phyloP scores from a whole-genome alignment of 306 rosid species.

The Sesbania bispinosa region DNA sequence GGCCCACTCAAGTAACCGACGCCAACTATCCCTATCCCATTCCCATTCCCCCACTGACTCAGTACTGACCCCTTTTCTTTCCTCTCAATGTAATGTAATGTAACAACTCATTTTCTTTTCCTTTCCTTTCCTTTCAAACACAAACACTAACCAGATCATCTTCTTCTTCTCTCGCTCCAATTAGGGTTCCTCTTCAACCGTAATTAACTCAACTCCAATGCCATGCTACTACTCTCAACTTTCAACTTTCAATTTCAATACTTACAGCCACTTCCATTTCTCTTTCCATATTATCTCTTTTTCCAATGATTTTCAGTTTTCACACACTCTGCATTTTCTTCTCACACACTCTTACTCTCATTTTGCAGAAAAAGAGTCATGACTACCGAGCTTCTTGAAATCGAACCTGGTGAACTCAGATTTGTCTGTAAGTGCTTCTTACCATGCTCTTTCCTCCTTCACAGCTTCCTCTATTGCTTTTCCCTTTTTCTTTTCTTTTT shows the following conservation, averaged over 20 bases:
- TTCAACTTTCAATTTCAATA: too few species aligned
- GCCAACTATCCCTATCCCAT: too few species aligned
- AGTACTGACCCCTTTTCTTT: too few species aligned
- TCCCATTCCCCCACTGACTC: too few species aligned
- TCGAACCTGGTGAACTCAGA: slow-evolving; percentile 65
- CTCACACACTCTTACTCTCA: background rate
- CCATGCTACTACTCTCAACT: background rate
- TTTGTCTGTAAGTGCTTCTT: slow-evolving; percentile 57
- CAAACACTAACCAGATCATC: background rate
- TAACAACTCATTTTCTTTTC: background rate
- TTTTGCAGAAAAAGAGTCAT: slow-evolving; percentile 32
- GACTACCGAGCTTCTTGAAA: slow-evolving; percentile 71
- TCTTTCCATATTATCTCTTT: too few species aligned
- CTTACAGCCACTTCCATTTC: too few species aligned
- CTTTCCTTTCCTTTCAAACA: background rate
- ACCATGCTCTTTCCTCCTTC: background rate
- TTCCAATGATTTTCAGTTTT: background rate
- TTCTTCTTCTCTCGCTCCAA: background rate
- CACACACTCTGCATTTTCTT: background rate
- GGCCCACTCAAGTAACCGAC: background rate
- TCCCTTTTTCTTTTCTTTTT: too few species aligned
- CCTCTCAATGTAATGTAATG: background rate
- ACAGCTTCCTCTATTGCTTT: background rate
- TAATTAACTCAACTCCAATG: too few species aligned
- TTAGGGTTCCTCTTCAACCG: background rate